Conservation (phyloP, 1,139 yeast genomes). For the Tardiomyces digboiensis region DNA sequence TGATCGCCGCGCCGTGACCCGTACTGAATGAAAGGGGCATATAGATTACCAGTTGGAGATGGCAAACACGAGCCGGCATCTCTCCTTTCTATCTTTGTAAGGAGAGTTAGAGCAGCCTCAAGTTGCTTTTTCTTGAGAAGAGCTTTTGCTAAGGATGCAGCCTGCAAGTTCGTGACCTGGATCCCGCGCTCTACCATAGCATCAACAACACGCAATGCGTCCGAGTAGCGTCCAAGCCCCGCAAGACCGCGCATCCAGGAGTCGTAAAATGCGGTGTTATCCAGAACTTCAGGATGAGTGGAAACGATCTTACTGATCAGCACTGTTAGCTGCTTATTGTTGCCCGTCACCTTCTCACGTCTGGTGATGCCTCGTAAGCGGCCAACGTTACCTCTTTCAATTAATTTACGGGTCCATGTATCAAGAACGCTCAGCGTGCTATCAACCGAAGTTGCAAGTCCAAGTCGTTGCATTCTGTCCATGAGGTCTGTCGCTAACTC, state of each 20-base stretch:
- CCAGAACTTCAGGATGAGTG: conserved; percentile 16
- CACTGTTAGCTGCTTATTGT: conserved; percentile 8
- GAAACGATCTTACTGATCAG: conserved; percentile 13
- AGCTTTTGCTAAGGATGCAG: conserved; percentile 14
- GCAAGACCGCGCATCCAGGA: conserved; percentile 21
- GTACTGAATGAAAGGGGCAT: conserved; percentile 18
- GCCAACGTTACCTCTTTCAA: neutral
- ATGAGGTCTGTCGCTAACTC: conserved; percentile 3
- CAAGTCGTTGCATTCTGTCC: neutral
- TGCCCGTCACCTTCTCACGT: neutral
- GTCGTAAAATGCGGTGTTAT: conserved; percentile 15
- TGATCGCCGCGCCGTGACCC: conserved; percentile 15
- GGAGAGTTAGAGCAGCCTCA: conserved; percentile 11
- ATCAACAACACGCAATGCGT: conserved; percentile 16
- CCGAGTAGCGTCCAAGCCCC: conserved; percentile 13
- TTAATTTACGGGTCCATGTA: neutral
- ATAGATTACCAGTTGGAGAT: conserved; percentile 11
- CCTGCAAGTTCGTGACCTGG: conserved; percentile 9
- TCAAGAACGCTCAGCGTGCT: neutral
- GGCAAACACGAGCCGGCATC: conserved; percentile 6
- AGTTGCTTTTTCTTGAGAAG: conserved; percentile 12
- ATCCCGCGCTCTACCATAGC: conserved; percentile 17
- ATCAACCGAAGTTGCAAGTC: neutral
- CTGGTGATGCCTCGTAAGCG: neutral
- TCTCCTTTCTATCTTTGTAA: conserved; percentile 12